Percentiles rank a stretch among this genome's conserved stretches.
These are phyloP conservation scores for Elaphomyces granulatus DNA, from an alignment of 495 filamentous ascomycete genomes.

Conservation along the genomic window DNA sequence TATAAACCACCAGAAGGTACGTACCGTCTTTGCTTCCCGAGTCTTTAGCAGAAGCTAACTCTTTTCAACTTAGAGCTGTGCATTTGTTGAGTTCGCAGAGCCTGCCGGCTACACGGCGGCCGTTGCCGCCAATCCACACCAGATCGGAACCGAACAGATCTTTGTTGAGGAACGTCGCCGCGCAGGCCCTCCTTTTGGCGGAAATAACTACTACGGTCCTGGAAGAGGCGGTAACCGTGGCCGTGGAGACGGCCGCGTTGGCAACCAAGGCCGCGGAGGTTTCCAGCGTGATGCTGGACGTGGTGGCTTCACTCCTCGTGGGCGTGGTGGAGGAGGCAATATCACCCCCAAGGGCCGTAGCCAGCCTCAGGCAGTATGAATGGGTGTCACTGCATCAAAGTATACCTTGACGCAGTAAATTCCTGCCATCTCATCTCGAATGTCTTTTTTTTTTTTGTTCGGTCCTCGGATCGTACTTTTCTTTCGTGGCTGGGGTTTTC, in stretches of 20 bases:
- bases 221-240: constrained; percentile 51
- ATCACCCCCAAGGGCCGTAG: constrained; percentile 34
- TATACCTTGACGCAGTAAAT: neutral
- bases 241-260: constrained; percentile 48
- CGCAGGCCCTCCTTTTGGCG: constrained; percentile 43
- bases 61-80: constrained; percentile 57
- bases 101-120: constrained; percentile 66
- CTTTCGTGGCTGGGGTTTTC: too few species aligned
- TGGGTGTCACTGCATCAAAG: neutral
- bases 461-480: too few species aligned
- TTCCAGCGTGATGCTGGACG: constrained; percentile 50
- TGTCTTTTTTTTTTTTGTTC: too few species aligned
- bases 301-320: constrained; percentile 37
- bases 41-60: neutral
- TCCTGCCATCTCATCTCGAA: constrained; percentile 4
- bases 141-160: constrained; percentile 65
- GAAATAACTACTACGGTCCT: constrained; percentile 41
- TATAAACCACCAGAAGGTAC: constrained; percentile 78
- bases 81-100: constrained; percentile 85
- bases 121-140: constrained; percentile 70
- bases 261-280: constrained; percentile 51
- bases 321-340: constrained; percentile 41
- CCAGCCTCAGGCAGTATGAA: constrained; percentile 36
- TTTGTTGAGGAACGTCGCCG: constrained; percentile 81
- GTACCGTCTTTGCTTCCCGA: constrained; percentile 8